Evolutionary conservation across 108 stramenopile species (phyloP), one percentile per base, ranked within the genome.

Genomic region (Cylindrotheca fusiformis): DNA sequence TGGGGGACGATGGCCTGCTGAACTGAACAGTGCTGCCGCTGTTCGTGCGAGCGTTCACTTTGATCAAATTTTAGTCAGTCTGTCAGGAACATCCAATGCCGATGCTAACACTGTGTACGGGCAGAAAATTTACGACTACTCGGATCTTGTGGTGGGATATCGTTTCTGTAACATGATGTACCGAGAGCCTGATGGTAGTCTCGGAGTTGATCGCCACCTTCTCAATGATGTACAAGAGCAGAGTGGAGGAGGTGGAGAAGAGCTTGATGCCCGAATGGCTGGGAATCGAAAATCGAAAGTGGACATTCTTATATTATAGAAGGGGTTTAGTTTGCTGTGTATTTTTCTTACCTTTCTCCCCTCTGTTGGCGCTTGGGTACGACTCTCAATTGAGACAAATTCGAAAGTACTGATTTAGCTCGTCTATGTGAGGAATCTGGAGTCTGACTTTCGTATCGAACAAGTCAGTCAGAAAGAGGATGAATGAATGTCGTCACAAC

Each of bases 141-240:
- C 54, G 2, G 80, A 87, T 67, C 33, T 85, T 19, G 71, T 61
- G 54, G 75, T 87, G 12, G 90, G 90, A 2, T 91, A 87, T 59
- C 68, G 72, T 10, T 91, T 87, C 63, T 68, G 44, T 48, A 76
- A 74, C 30, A 59, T 71, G 22, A 26, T 78, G 23, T 73, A 48
- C 50, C 71, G 71, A 0, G 72, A 76, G 29, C 12, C 53, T 12
- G 71, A 60, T 63, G 82, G 82, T 1, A 75, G 52, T 30, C 57
- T 86, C 10, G 74, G 71, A 12, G 80, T 86, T 19, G 90, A 91
- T 56, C 48, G 59, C 44, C 53, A 46, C 4, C 45, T 91, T 8
- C 49, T 91, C 17, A 87, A 87, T 51, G 90, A 86, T 82, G 86
- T 86, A 0, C 67, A 62, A 19, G 86, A 87, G 58, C 90, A 91